Evolutionary conservation across 2,329 filamentous ascomycete genomes (phyloP).

Genomic region (Neofusicoccum parvum): DNA sequence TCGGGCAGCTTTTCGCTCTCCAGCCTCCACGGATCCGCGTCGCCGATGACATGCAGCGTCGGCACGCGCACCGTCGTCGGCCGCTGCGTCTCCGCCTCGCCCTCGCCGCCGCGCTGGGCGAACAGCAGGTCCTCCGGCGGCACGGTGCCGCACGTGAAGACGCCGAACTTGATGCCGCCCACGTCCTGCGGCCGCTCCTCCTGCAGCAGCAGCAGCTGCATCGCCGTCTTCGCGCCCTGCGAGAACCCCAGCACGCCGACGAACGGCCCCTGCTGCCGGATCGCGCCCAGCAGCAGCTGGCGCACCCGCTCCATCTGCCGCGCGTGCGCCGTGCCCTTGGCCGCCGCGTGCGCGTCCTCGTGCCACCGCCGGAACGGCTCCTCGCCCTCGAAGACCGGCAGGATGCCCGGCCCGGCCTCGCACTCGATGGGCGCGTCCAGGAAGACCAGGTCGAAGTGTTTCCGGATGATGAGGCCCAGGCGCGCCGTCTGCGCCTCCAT

Average conservation of each 20-base stretch:
- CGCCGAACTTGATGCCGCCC: constrained; percentile 21
- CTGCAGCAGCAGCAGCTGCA: constrained; percentile 44
- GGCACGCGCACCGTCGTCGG: constrained; percentile 30
- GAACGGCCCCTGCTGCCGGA: constrained; percentile 43
- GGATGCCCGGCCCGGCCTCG: constrained; percentile 62
- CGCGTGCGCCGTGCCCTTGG: constrained; percentile 48
- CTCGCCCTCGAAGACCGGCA: constrained; percentile 64
- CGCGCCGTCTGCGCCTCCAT: constrained; percentile 38
- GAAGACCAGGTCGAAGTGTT: constrained; percentile 71
- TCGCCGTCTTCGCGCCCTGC: constrained; percentile 53
- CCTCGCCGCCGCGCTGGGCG: constrained; percentile 26
- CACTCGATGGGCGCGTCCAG: constrained; percentile 69
- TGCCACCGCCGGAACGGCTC: constrained; percentile 69
- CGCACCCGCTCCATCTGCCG: constrained; percentile 45
- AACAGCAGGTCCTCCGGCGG: constrained; percentile 30
- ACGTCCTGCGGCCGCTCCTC: constrained; percentile 26
- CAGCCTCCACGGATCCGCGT: constrained; percentile 38
- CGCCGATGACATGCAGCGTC: constrained; percentile 37
- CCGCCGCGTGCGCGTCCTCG: constrained; percentile 53
- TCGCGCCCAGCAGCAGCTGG: constrained; percentile 30
- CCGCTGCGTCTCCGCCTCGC: background rate
- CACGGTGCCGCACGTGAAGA: constrained; percentile 10
- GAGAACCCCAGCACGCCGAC: constrained; percentile 54
- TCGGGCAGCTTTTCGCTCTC: constrained; percentile 34
- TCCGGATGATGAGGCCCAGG: constrained; percentile 42